Evolutionary conservation across 345 rosid species (phyloP), one percentile per base, ranked within the genome.

Genomic region (Populus nigra): DNA sequence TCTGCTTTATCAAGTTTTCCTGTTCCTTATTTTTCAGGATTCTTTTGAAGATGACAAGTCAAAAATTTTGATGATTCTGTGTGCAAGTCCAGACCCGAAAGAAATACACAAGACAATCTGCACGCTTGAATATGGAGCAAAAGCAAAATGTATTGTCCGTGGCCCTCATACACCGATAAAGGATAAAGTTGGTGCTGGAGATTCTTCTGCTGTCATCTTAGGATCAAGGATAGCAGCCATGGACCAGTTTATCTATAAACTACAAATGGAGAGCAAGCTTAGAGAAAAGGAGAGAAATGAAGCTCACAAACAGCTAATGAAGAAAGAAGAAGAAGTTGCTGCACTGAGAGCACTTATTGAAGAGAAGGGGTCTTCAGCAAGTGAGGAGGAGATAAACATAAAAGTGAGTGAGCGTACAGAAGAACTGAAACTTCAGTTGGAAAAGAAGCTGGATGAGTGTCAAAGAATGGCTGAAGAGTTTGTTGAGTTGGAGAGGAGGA

Each of bases 71-170:
- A 96, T 93, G 99, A 89, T 96, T 47, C 81, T 96, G 17, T 96
- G 99, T 88, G 97, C 98, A 36, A 96, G 98, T 77, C 99, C 99
- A 31, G 99, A 96, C 82, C 97, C 92, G 1, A 93, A 91, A 79
- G 99, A 96, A 77, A 81, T 92, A 80, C 94, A 96, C 85, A 96
- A 90, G 88, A 96, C 99, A n/a, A 84, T 93, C 43, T 96, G 98
- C 83, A 96, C 99, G 31, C 88, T 96, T 33, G 99, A 96, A 79
- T 96, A 96, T 78, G 99, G 99, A 49, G 98, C 99, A 25, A 96
- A 96, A 83, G 99, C 99, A 7, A 96, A 96, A 78, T 96, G 99
- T 73, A 96, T 96, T 49, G 84, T 93, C 49, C 96, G 98, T 25
- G 97, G 98, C 53, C 89, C 94, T 70, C 97, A 90, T 76, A 92